These are phyloP conservation scores for Citrus glauca DNA, from an alignment of 345 rosid genomes.

Conservation along the genomic window DNA sequence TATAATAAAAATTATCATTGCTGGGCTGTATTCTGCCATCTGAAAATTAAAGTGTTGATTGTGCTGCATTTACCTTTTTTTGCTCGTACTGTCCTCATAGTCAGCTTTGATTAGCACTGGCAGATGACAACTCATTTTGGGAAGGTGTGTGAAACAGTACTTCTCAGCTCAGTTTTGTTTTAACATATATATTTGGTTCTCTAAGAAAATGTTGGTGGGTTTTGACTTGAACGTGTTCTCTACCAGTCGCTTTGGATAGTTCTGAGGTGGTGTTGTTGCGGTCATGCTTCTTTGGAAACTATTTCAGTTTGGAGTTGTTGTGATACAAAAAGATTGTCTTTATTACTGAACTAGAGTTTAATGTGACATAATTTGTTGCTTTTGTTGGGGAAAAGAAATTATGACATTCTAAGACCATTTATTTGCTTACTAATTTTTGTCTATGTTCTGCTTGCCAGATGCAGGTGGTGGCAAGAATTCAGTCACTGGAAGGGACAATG, in stretches of 20 bases:
- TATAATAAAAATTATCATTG: neutral
- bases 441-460: constrained; percentile 48
- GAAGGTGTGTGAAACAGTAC: neutral
- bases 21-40: constrained; percentile 3
- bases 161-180: neutral
- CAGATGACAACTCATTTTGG: constrained; percentile 3
- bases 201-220: neutral
- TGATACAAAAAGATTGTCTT: neutral
- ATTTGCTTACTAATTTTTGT: constrained; percentile 12
- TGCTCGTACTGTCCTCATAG: neutral
- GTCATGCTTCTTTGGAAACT: neutral
- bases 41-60: constrained; percentile 1
- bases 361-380: neutral
- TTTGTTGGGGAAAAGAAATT: neutral
- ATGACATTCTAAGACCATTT: constrained; percentile 15
- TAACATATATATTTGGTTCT: neutral
- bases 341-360: neutral
- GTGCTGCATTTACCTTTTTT: constrained; percentile 10
- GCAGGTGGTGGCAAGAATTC: constrained; percentile 53
- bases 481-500: constrained; percentile 45
- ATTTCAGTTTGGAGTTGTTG: neutral
- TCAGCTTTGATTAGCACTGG: neutral
- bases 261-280: neutral
- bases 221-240: constrained; percentile 1
- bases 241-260: neutral